phyloP scores from a whole-genome alignment of 345 rosid genomes.

The Abelmoschus esculentus region DNA sequence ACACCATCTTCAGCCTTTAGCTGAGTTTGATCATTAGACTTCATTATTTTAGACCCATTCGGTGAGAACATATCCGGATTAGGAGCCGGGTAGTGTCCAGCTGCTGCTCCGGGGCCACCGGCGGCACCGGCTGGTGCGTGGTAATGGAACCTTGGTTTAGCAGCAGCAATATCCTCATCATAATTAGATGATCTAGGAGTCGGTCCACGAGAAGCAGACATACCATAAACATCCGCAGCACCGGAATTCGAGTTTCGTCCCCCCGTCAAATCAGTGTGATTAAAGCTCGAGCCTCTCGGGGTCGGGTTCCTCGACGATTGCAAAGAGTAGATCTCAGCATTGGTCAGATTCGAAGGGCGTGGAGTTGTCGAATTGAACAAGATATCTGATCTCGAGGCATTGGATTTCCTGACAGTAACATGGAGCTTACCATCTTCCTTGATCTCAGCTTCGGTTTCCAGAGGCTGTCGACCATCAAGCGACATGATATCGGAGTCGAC shows the following conservation, averaged over 20 bases:
- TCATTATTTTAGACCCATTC: conserved; percentile 42
- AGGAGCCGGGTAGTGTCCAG: conserved; percentile 82
- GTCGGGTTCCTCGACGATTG: conserved; percentile 63
- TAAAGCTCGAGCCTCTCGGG: conserved; percentile 66
- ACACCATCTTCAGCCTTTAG: conserved; percentile 42
- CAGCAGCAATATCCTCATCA: conserved; percentile 63
- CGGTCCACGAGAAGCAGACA: conserved; percentile 63
- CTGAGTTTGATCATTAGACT: conserved; percentile 35
- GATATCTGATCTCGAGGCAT: conserved; percentile 60
- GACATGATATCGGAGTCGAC: conserved; percentile 72
- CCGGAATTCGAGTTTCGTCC: conserved; percentile 76
- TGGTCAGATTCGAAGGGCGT: conserved; percentile 63
- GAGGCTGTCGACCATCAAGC: conserved; percentile 58
- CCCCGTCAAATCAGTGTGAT: conserved; percentile 55
- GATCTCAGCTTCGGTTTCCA: conserved; percentile 66
- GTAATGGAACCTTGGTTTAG: conserved; percentile 40
- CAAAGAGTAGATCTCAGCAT: conserved; percentile 58
- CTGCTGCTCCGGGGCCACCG: conserved; percentile 23
- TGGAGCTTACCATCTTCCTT: conserved; percentile 62
- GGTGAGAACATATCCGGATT: conserved; percentile 94
- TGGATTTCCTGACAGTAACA: conserved; percentile 62
- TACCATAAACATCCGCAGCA: conserved; percentile 52
- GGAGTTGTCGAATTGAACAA: conserved; percentile 50
- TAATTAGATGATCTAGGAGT: conserved; percentile 79
- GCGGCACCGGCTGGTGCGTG: conserved; percentile 30